These are phyloP conservation scores for Oldenlandia corymbosa DNA, from an alignment of 257 asterid genomes.

Conservation along the genomic window DNA sequence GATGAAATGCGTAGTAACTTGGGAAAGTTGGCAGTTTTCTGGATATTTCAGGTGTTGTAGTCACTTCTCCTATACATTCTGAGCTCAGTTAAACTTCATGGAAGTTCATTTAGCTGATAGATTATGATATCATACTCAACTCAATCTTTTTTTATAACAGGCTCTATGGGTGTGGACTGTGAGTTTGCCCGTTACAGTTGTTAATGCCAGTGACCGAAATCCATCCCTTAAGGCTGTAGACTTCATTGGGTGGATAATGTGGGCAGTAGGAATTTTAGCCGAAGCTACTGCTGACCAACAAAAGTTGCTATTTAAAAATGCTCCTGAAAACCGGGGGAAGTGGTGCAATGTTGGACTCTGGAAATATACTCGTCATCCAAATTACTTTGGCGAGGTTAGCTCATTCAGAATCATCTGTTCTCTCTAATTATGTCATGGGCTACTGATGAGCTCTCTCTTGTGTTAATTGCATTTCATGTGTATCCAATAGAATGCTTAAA, in stretches of 20 bases:
- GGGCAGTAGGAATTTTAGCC: slow-evolving; percentile 51
- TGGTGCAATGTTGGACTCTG: slow-evolving; percentile 85
- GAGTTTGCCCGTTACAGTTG: slow-evolving; percentile 88
- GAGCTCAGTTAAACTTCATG: neutral
- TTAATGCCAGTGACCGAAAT: slow-evolving; percentile 60
- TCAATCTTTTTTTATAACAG: slow-evolving; percentile 25
- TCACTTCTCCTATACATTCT: slow-evolving; percentile 1
- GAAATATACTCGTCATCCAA: slow-evolving; percentile 98
- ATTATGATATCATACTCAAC: neutral
- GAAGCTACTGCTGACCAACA: slow-evolving; percentile 94
- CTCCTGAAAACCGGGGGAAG: slow-evolving; percentile 67
- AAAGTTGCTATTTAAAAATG: slow-evolving; percentile 61
- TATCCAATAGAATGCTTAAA: neutral
- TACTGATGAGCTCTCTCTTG: neutral
- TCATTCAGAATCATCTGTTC: neutral
- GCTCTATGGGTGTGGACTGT: slow-evolving; percentile 99
- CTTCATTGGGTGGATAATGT: slow-evolving; percentile 82
- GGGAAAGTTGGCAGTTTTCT: slow-evolving; percentile 72
- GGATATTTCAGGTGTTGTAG: slow-evolving; percentile 72
- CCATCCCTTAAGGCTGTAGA: slow-evolving; percentile 67
- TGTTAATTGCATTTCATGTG: neutral
- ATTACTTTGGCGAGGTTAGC: slow-evolving; percentile 90
- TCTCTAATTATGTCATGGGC: neutral
- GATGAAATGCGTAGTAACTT: slow-evolving; percentile 77
- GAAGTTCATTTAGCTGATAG: neutral